Percentiles rank a stretch among this genome's conserved stretches.
These are phyloP conservation scores for Astrothelium macrocarpum DNA, from an alignment of 495 filamentous ascomycete genomes.

Conservation along the genomic window DNA sequence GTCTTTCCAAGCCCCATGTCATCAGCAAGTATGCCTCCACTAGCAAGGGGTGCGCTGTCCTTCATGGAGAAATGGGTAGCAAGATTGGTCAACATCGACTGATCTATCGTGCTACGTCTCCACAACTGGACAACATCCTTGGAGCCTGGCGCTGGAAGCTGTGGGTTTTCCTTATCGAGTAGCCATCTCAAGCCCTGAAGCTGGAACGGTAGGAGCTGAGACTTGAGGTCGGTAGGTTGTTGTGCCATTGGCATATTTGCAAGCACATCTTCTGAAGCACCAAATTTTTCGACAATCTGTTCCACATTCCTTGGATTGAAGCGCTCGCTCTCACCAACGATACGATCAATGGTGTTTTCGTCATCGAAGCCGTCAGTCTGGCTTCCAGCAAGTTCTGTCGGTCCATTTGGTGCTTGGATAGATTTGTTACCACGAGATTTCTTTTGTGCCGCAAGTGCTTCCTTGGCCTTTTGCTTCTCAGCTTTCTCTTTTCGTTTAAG, in stretches of 20 bases:
- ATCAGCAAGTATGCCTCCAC: constrained; percentile 80
- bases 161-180: constrained; percentile 61
- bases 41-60: constrained; percentile 51
- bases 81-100: constrained; percentile 56
- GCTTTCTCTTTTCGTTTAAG: constrained; percentile 36
- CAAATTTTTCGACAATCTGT: constrained; percentile 59
- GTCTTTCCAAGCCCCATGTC: constrained; percentile 97
- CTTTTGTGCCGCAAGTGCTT: constrained; percentile 8
- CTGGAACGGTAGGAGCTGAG: constrained; percentile 70
- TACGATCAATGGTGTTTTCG: constrained; percentile 45
- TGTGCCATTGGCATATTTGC: constrained; percentile 63
- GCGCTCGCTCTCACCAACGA: constrained; percentile 56
- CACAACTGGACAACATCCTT: constrained; percentile 69
- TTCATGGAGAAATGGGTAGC: constrained; percentile 62
- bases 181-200: constrained; percentile 79
- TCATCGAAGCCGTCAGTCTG: constrained; percentile 6
- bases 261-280: constrained; percentile 57
- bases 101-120: constrained; percentile 44
- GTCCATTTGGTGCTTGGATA: not conserved
- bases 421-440: not conserved
- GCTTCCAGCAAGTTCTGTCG: not conserved
- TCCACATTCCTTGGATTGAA: constrained; percentile 62
- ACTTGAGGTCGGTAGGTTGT: constrained; percentile 53
- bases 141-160: constrained; percentile 51
- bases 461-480: constrained; percentile 34